Evolutionary conservation across 2,329 filamentous ascomycete genomes (phyloP), one percentile per base, ranked within the genome.

Genomic region (Sporothrix curviconia): DNA sequence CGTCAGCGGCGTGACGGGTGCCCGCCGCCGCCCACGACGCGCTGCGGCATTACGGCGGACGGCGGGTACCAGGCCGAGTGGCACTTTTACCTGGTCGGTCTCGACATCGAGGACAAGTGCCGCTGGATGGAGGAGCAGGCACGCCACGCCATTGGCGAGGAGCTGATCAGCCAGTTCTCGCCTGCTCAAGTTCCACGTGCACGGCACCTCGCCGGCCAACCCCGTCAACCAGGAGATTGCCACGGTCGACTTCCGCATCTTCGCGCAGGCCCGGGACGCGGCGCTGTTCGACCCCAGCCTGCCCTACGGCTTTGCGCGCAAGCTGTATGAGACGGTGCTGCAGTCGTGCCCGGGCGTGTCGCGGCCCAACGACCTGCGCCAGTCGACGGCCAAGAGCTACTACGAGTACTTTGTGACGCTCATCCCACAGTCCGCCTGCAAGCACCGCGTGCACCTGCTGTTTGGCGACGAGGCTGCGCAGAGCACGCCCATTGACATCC

Each of bases 1-100:
- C 2, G 52, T 72, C 9, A 67, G 62, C 60, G 70, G 69, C 12
- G 66, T 71, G 55, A 44, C 43, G 2, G 69, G 57, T 67, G 67
- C 7, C 68, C 70, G 32, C 69, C 70, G 14, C 70, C 70, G 17
- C 66, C 70, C 14, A 72, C 70, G 1, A 71, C 70, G 17, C 71
- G 71, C 59, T 62, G 70, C 14, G 70, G 67, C 17, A 67, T 72
- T 50, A 71, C 70, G 61, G 70, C 70, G 42, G 59, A 62, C 9
- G 69, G 65, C 25, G 70, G 69, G 25, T 59, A 56, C 43, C 54
- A 59, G 49, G 54, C 54, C 17, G 54, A 59, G 37, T 58, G 56
- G 49, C 56, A 59, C 17, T 55, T 50, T 34, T 55, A 49, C 24
- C 28, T 60, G 8, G 36, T 46, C 28, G 49, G 55, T 17, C 46